Conservation (phyloP, 805 yeast genomes). For the Yarrowia sp. region DNA sequence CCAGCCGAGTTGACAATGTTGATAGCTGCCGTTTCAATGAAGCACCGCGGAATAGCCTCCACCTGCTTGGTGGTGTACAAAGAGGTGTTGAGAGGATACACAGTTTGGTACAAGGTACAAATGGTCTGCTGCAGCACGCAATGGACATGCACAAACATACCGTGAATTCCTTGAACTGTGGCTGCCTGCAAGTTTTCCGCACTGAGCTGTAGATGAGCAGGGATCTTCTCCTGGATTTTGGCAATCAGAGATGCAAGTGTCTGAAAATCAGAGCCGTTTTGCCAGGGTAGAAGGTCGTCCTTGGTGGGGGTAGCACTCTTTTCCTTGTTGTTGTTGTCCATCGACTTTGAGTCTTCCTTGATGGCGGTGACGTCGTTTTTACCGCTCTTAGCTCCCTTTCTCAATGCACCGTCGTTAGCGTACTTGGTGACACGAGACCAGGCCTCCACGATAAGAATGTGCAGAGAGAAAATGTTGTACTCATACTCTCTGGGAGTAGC, state of each 20-base stretch:
- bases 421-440: slow-evolving; percentile 45
- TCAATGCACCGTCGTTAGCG: slow-evolving; percentile 39
- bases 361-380: slow-evolving; percentile 44
- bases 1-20: slow-evolving; percentile 49
- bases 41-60: slow-evolving; percentile 45
- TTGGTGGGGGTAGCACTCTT: slow-evolving; percentile 11
- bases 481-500: slow-evolving; percentile 39
- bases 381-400: slow-evolving; percentile 47
- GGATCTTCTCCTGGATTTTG: slow-evolving; percentile 36
- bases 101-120: slow-evolving; percentile 48
- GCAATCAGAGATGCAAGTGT: slow-evolving; percentile 4
- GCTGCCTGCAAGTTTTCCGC: slow-evolving; percentile 27
- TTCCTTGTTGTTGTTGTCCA: background rate
- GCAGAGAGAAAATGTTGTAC: slow-evolving; percentile 39
- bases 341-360: slow-evolving; percentile 2
- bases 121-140: slow-evolving; percentile 47
- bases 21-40: slow-evolving; percentile 47
- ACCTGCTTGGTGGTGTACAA: slow-evolving; percentile 1
- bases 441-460: slow-evolving; percentile 36
- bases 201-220: slow-evolving; percentile 26
- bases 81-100: slow-evolving; percentile 47
- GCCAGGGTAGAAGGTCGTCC: slow-evolving; percentile 29
- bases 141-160: slow-evolving; percentile 49
- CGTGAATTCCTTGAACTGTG: slow-evolving; percentile 37
- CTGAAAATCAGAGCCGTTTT: slow-evolving; percentile 45